Evolutionary conservation across 192 early-diverging fungal species (phyloP), one percentile per base, ranked within the genome.

Genomic region (Chytriomyces sp.): DNA sequence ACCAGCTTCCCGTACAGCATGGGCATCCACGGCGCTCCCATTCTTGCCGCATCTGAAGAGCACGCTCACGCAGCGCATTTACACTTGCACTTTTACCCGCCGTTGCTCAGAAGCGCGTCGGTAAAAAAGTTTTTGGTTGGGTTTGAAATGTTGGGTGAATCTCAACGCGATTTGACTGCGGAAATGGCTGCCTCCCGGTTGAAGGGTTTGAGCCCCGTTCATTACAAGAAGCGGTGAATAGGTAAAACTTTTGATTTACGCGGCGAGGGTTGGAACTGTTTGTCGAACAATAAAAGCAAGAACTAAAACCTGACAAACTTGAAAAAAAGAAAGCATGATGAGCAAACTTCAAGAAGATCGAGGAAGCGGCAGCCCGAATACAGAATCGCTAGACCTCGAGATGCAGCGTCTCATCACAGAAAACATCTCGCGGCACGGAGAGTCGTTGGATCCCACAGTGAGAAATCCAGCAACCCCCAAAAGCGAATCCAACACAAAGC

Each of bases 91-190:
- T 98, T 96, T 80, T 99, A 99, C 78, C 97, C 97, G 28, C 95
- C 97, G 45, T 85, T 99, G 46, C 82, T 99, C 75, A 85, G 97
- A 71, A 94, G 89, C 75, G 91, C 96, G 5, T 93, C 93, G 0
- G 91, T 99, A 48, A 92, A 93, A 70, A 99, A 99, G 84, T 99
- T 97, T 79, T 85, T 97, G 62, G 97, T 99, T 11, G 97, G 94
- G 89, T 98, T 94, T 79, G 97, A 98, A 82, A 92, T 98, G 88
- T 78, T 98, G 72, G 97, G 89, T 18, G 94, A 97, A 79, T 89
- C 95, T 6, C 96, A 97, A 82, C 91, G 97, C 50, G 97, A 98
- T 79, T 80, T 98, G 69, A 97, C 97, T 0, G 90, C 97, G 10
- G 97, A 98, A 75, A 93, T 96, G 81, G 95, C 95, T 10, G 95